Conservation (phyloP, 2,329 filamentous ascomycete species). For the Sporothrix brunneoviolacea region DNA sequence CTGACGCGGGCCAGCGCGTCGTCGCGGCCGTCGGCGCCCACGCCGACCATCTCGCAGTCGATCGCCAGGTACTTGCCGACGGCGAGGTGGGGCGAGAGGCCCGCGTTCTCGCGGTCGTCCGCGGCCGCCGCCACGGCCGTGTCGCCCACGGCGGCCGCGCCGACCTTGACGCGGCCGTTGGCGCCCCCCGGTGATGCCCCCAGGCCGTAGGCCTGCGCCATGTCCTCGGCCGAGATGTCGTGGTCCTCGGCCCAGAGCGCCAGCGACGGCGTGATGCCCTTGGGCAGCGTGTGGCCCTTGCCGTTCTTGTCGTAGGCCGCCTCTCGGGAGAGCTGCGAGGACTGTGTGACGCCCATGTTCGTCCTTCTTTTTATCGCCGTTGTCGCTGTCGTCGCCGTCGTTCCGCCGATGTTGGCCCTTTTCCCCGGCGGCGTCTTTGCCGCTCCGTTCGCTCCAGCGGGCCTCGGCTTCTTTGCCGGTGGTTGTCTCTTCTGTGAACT, state of each 20-base stretch:
- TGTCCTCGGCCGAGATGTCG: slow-evolving; percentile 51
- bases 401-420: too few species aligned
- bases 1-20: slow-evolving; percentile 81
- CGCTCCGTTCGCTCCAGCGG: background rate
- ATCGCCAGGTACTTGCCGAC: slow-evolving; percentile 87
- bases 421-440: background rate
- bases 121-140: slow-evolving; percentile 15
- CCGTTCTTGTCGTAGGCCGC: slow-evolving; percentile 16
- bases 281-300: slow-evolving; percentile 21
- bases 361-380: background rate
- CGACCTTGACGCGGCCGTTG: slow-evolving; percentile 1
- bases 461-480: slow-evolving; percentile 14
- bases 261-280: slow-evolving; percentile 42
- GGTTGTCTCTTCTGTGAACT: slow-evolving; percentile 23
- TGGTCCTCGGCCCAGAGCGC: slow-evolving; percentile 56
- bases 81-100: slow-evolving; percentile 54
- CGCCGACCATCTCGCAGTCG: slow-evolving; percentile 98
- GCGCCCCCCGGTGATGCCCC: slow-evolving; percentile 29
- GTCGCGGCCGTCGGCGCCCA: slow-evolving; percentile 61
- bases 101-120: slow-evolving; percentile 52
- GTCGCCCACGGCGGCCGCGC: background rate
- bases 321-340: slow-evolving; percentile 35
- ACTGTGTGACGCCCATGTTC: slow-evolving; percentile 51
- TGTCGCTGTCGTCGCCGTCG: background rate
- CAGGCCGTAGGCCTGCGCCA: slow-evolving; percentile 56